Base-by-base conservation (phyloP, 2,329 filamentous ascomycete genomes). In the Neobulgaria alba region DNA sequence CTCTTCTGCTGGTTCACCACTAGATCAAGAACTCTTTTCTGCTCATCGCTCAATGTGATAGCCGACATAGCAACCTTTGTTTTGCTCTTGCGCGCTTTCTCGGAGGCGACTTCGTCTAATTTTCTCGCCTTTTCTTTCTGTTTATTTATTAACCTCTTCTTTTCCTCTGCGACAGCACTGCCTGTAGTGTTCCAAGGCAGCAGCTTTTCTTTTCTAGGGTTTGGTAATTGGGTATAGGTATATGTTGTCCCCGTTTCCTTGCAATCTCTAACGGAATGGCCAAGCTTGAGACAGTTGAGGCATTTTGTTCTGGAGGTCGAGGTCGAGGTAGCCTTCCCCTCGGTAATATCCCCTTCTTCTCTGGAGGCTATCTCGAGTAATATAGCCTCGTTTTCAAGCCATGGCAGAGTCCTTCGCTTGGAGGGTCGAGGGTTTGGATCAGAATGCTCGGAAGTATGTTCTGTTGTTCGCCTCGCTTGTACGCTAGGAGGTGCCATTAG, bases 1-100 rank as follows among this genome's bases (percentile, higher is more conserved):
- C 90, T 96, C 61, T 88, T 82, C 44, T 75, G 75, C 48, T 85
- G 68, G 16, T 92, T 75, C 5, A 87, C 74, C 8, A 98, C 90
- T 15, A 95, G 68, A 33, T 87, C 79, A 42, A 93, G 68, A 9
- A 98, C 87, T 43, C 85, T 78, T 45, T 77, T 74, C 63, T 98
- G 92, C 59, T 98, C 92, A 10, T 82, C 75, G 58, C 86, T 95
- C 26, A 98, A 69, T 41, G 45, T 45, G 55, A 67, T 49, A 46
- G 53, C 37, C 31, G 57, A 15, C 44, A 54, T 33, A 39, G 51
- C 32, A 50, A 62, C 61, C 45, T 64, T 65, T 46, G 65, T 61
- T 49, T 60, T 68, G 9, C 67, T 63, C 29, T 71, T 65, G 29
- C 67, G 10, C 9, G 3, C 18, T 9, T 9, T 34, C 10, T 41